Conservation (phyloP, 805 yeast genomes). For the Ogataea paradorogensis region DNA sequence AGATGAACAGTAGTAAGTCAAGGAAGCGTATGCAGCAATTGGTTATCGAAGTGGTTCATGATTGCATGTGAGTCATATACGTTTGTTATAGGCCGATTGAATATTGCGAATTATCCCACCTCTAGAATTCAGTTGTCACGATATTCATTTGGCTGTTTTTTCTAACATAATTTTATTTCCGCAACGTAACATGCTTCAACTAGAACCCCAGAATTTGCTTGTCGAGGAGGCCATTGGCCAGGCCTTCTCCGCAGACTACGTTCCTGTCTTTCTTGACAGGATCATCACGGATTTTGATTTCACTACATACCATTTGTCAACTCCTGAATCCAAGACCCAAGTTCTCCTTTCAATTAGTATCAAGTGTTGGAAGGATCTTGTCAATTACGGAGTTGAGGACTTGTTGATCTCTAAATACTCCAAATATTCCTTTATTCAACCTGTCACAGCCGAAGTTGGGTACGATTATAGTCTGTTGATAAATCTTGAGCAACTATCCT, state of each 20-base stretch:
- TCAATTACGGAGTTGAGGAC: constrained; percentile 59
- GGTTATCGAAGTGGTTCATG: too few relatives aligned
- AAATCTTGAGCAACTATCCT: constrained; percentile 39
- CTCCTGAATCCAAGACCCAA: constrained; percentile 70
- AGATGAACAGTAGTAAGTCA: too few relatives aligned
- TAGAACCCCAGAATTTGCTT: constrained; percentile 80
- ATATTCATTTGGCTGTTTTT: neutral
- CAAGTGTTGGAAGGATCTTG: constrained; percentile 75
- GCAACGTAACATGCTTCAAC: constrained; percentile 61
- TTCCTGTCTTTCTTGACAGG: constrained; percentile 65
- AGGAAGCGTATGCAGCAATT: too few relatives aligned
- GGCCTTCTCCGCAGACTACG: constrained; percentile 50
- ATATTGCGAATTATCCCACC: too few relatives aligned
- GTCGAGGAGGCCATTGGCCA: constrained; percentile 78
- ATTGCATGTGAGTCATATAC: too few relatives aligned
- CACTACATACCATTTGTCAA: constrained; percentile 89
- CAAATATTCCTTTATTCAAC: constrained; percentile 36
- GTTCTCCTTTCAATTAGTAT: constrained; percentile 67
- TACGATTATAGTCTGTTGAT: constrained; percentile 76
- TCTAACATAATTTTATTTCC: neutral
- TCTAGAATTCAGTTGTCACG: too few relatives aligned
- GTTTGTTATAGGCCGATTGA: too few relatives aligned
- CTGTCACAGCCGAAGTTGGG: constrained; percentile 61
- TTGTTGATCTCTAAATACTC: constrained; percentile 52
- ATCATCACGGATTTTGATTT: constrained; percentile 93